Base-by-base conservation (phyloP, 2,329 filamentous ascomycete genomes). In the Colletotrichum tanaceti region DNA sequence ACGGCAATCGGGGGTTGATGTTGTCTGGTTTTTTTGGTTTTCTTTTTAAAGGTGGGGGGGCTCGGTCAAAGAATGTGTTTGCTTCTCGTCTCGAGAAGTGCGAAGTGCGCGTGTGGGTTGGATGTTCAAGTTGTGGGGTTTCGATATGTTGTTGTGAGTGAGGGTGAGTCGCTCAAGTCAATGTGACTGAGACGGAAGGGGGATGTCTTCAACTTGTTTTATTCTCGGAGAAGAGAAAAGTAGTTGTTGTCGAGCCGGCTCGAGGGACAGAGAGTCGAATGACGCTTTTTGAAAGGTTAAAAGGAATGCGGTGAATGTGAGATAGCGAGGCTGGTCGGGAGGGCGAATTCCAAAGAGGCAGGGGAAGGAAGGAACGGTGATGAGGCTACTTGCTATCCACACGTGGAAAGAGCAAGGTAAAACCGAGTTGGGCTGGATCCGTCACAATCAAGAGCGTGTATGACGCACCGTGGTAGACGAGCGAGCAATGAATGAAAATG, bases 291-390 rank as follows among this genome's bases (percentile, higher is more conserved):
- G 20, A n/a, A 60, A 65, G 54, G 24, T 49, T 41, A 49, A 69
- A 69, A 69, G 66, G 66, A 69, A 69, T 69, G 66, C 57, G 62
- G 43, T 60, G n/a, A 41, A 55, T 57, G 62, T 61, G 43, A 44
- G 66, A 69, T 20, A 65, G 32, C 32, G 63, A 69, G 66, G 66
- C 53, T 69, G 66, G 66, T 69, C 63, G 50, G 38, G 57, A 60
- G 43, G 55, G 32, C 38, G 46, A 47, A 50, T 44, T 49, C 66
- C 10, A 44, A 68, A 61, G 66, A 66, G 66, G 66, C 66, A 65
- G 66, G 64, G 32, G 54, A 65, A 65, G 65, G 62, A 68, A 68
- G 66, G 66, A 66, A 66, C 62, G 50, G 35, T 38, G 35, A 24
- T 65, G 50, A 57, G 39, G 59, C 35, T 57, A 46, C 50, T 50